Evolutionary conservation across 768 basidiomycete species (phyloP), one percentile per base, ranked within the genome.

Genomic region (Termitomyces bulborhizus): DNA sequence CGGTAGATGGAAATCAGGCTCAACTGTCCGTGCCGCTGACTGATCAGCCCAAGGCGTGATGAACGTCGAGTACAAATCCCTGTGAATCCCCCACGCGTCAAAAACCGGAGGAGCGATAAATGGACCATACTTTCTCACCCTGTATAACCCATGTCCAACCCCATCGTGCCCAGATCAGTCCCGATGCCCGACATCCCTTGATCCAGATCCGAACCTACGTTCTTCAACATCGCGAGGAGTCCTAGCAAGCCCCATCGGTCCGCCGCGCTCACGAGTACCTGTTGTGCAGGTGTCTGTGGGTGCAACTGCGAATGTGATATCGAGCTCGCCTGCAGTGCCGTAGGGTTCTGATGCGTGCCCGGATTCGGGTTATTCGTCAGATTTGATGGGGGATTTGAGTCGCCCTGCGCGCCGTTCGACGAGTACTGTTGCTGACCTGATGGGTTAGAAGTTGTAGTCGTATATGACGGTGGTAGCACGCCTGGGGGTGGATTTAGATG

Each of bases 21-120:
- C 94, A 57, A 96, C 86, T 55, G 83, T 81, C 65, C 85, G 85
- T 60, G 88, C 87, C 43, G 87, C 86, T 60, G 88, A 87, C 60
- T 93, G 86, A 69, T 96, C 94, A 59, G 91, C 84, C 94, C 94
- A 98, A 27, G 95, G 95, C 55, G 96, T 95, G 65, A 96, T 91
- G 74, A 98, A 95, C 27, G 89, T 89, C 57, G 92, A 86, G 73
- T 92, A 94, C 57, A 95, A 75, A 65, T 88, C 88, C 67, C 91
- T 90, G 69, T 61, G 34, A 41, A 40, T 34, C 45, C 46, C 31
- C 45, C 50, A 41, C 31, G 31, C 46, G 54, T 59, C 61, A 61
- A 63, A 55, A 55, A 32, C 56, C 36, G 34, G 34, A 32, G 41
- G 13, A 39, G 49, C 36, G 15, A 40, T n/a, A 12, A 53, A 11